Evolutionary conservation across 139 green algal genomes (phyloP).

Genomic region (Eudorina sp.): DNA sequence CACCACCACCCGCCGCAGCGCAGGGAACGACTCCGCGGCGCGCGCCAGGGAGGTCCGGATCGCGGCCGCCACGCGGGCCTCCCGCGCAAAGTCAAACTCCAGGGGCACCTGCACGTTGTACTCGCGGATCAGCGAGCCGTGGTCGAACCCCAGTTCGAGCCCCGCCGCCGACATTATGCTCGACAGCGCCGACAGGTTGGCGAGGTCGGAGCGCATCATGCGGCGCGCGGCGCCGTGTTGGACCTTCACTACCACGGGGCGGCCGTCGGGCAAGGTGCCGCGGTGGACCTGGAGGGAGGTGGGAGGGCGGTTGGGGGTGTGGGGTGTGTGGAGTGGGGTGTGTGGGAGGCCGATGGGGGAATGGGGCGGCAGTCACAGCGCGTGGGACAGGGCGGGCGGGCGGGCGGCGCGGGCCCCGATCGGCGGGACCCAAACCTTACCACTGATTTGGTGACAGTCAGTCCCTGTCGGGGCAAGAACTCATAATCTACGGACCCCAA

Average conservation of each 20-base stretch:
- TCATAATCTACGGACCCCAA: too few species aligned
- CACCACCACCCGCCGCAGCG: slow-evolving; percentile 18
- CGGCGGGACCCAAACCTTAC: too few species aligned
- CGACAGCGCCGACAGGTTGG: slow-evolving; percentile 59
- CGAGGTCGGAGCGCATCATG: slow-evolving; percentile 63
- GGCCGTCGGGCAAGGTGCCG: slow-evolving; percentile 19
- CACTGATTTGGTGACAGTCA: too few species aligned
- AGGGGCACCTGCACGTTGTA: slow-evolving; percentile 64
- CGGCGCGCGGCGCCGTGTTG: slow-evolving; percentile 51
- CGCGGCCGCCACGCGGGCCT: slow-evolving; percentile 37
- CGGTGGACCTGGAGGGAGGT: slow-evolving; percentile 55
- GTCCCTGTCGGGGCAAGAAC: too few species aligned
- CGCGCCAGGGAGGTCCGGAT: slow-evolving; percentile 12
- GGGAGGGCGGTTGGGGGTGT: neutral
- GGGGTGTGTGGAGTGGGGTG: neutral
- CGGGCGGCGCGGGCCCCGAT: too few species aligned
- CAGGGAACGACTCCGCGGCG: neutral
- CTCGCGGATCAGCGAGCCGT: slow-evolving; percentile 60
- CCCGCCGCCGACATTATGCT: slow-evolving; percentile 22
- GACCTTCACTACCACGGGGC: slow-evolving; percentile 66
- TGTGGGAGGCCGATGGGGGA: neutral
- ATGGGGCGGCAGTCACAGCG: too few species aligned
- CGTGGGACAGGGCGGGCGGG: too few species aligned
- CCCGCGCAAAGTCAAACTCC: slow-evolving; percentile 67
- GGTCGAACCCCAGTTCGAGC: slow-evolving; percentile 69